Base-by-base conservation (phyloP, 1,284 basidiomycete species). In the Takashimella koratensis region DNA sequence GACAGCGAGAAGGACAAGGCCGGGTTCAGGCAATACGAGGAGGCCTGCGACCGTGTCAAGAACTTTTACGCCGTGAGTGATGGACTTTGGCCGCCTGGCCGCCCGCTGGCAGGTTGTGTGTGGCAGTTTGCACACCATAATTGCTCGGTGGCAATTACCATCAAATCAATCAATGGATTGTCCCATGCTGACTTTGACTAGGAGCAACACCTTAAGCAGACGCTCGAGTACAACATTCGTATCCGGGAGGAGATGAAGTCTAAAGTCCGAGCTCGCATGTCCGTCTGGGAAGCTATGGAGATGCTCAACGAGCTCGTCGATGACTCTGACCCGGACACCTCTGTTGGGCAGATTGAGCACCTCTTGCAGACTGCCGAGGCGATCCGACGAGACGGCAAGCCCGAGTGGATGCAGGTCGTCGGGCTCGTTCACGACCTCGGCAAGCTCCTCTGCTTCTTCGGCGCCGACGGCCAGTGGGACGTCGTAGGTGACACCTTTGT, bases 361-460 rank as follows among this genome's bases (percentile, higher is more conserved):
- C 80, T 94, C 2, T 80, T 94, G 2, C 91, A 94, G 73, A 94
- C 91, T 0, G 91, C 91, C 30, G 91, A 95, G 71, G 90, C 91
- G 2, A 93, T 94, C 63, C 82, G 91, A 44, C 79, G 84, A 21
- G 91, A 94, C 66, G 89, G 88, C 8, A 91, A 91, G 74, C 89
- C 90, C 2, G 75, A 78, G 44, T 78, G 78, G 78, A 79, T 79
- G 78, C 89, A 92, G 78, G 83, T 92, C 54, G 85, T 88, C 19
- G 91, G 91, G 1, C 82, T 95, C 20, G 22, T 91, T 24, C 88
- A 90, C 66, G 88, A 90, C 71, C 83, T 90, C 52, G 88, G 88
- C 49, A 90, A 90, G 71, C 80, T 90, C 4, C 76, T 90, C n/a
- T 82, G 83, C 70, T 79, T 90, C 58, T 88, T 88, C 70, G 87